Conservation (phyloP, 345 rosid genomes). For the Gossypium ekmanianum region DNA sequence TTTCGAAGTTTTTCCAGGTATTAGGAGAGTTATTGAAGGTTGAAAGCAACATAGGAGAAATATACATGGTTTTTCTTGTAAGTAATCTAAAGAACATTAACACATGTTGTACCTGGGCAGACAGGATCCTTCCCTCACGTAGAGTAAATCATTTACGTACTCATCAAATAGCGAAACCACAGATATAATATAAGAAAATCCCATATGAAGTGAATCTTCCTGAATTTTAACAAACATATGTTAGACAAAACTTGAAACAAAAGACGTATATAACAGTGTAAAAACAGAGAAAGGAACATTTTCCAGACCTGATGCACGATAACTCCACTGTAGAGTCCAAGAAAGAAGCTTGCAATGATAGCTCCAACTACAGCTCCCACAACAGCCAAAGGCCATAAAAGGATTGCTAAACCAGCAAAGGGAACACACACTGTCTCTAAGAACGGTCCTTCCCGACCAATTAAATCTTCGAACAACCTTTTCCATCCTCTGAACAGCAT, state of each 20-base stretch:
- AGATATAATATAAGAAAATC: slow-evolving; percentile 59
- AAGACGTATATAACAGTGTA: background rate
- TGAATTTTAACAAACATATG: slow-evolving; percentile 25
- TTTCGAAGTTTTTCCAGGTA: background rate
- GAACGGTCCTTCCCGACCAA: slow-evolving; percentile 90
- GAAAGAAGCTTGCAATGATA: slow-evolving; percentile 55
- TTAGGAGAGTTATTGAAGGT: background rate
- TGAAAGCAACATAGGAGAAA: background rate
- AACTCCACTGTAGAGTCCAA: slow-evolving; percentile 66
- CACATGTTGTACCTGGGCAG: slow-evolving; percentile 57
- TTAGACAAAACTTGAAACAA: slow-evolving; percentile 17
- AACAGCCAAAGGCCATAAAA: slow-evolving; percentile 86
- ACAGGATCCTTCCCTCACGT: slow-evolving; percentile 73
- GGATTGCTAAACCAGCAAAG: slow-evolving; percentile 78
- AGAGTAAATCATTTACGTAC: slow-evolving; percentile 76
- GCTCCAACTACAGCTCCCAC: slow-evolving; percentile 55
- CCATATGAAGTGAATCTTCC: slow-evolving; percentile 73
- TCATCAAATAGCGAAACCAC: slow-evolving; percentile 71
- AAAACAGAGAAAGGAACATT: background rate
- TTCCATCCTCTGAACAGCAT: slow-evolving; percentile 87
- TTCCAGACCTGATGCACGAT: slow-evolving; percentile 64
- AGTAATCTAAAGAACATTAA: background rate
- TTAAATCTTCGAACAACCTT: slow-evolving; percentile 72
- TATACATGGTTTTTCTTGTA: background rate
- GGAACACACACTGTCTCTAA: slow-evolving; percentile 86